Percentiles rank a stretch among this genome's conserved stretches.
Conservation (phyloP, 2,329 filamentous ascomycete species). For the Aspergillus oerlinghausenensis region DNA sequence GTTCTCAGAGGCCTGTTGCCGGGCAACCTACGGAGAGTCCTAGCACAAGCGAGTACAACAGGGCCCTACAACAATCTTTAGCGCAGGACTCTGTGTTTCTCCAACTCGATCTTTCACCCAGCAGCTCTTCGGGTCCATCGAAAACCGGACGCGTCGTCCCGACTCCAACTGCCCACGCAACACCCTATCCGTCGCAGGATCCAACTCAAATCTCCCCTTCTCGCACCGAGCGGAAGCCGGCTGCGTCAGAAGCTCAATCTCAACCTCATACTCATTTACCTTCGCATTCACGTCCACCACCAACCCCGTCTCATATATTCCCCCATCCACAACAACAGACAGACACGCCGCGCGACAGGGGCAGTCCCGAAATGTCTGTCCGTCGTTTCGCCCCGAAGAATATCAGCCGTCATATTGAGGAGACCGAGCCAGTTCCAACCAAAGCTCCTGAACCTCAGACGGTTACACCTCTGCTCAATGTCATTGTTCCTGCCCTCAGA, state of each 20-base stretch:
- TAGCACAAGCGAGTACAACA: conserved; percentile 38
- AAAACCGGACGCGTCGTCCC: conserved; percentile 10
- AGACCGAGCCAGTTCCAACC: conserved; percentile 11
- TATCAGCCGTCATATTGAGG: conserved; percentile 7
- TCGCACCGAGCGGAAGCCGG: conserved; percentile 9
- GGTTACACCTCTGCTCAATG: conserved; percentile 80
- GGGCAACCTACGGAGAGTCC: conserved; percentile 32
- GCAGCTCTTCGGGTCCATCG: conserved; percentile 11
- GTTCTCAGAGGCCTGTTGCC: conserved; percentile 39
- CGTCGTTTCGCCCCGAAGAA: background rate
- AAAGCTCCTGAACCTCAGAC: conserved; percentile 47
- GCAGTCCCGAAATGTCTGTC: background rate
- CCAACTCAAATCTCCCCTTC: conserved; percentile 18
- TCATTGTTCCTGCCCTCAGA: conserved; percentile 89
- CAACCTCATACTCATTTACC: conserved; percentile 4
- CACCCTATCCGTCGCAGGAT: conserved; percentile 27
- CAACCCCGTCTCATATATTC: conserved; percentile 53
- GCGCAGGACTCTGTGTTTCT: conserved; percentile 39
- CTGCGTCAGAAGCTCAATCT: conserved; percentile 6
- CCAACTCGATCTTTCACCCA: conserved; percentile 29
- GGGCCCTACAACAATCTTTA: conserved; percentile 38
- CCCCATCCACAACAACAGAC: conserved; percentile 31
- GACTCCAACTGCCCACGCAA: conserved; percentile 21
- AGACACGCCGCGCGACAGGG: conserved; percentile 9
- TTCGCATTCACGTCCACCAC: conserved; percentile 30